Evolutionary conservation across 2,329 filamentous ascomycete genomes (phyloP).

Genomic region (Scytalidium lignicola): DNA sequence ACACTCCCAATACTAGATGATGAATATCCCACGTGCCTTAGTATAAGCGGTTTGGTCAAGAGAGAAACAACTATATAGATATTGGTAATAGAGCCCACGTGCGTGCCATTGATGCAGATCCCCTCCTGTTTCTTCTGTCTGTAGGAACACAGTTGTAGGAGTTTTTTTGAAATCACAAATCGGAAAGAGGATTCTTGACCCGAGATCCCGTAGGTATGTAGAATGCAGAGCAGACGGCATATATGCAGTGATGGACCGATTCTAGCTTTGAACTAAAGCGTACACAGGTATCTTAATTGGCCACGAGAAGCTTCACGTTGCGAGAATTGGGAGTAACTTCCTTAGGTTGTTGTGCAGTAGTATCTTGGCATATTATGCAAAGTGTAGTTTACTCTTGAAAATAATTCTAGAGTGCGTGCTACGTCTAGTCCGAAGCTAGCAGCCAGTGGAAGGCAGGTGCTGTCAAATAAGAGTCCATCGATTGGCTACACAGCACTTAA

Average conservation of each 20-base stretch:
- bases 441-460: not conserved
- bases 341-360: not conserved
- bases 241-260: no score
- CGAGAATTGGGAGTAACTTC: not conserved
- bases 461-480: not conserved
- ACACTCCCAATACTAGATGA: not conserved
- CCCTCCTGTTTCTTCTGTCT: not conserved
- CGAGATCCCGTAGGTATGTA: not conserved
- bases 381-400: not conserved
- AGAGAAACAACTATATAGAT: no score
- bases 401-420: not conserved
- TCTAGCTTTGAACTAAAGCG: no score
- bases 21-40: not conserved
- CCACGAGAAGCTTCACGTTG: not conserved
- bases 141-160: not conserved
- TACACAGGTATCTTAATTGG: not conserved
- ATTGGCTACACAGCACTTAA: not conserved
- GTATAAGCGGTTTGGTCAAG: no score
- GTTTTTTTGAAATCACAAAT: not conserved
- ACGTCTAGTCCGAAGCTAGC: not conserved
- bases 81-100: not conserved
- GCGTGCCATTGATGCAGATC: not conserved
- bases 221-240: not conserved
- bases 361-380: no score
- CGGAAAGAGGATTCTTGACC: not conserved